These are phyloP conservation scores for Fusarium haematococcum DNA, from an alignment of 2,329 filamentous ascomycete species.

Conservation along the genomic window DNA sequence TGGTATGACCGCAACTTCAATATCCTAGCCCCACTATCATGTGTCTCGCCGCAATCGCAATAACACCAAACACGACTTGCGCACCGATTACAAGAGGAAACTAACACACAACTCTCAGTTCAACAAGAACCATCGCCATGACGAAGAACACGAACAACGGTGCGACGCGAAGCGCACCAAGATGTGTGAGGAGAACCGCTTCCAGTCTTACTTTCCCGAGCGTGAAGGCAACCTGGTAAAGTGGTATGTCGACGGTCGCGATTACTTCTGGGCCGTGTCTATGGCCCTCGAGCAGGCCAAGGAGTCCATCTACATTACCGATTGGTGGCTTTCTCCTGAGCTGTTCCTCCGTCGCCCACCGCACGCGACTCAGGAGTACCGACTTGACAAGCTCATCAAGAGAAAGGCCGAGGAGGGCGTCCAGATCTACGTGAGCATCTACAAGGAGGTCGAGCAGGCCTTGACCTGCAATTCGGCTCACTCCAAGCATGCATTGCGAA, in stretches of 20 bases:
- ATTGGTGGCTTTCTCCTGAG: slow-evolving; percentile 97
- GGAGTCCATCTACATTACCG: slow-evolving; percentile 94
- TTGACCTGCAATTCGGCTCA: slow-evolving; percentile 93
- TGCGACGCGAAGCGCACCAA: slow-evolving; percentile 84
- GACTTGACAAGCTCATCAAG: slow-evolving; percentile 88
- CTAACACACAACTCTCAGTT: slow-evolving; percentile 58
- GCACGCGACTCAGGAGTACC: slow-evolving; percentile 84
- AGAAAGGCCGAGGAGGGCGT: slow-evolving; percentile 91
- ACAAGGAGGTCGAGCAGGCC: slow-evolving; percentile 86
- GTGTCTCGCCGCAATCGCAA: background rate
- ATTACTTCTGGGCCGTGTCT: slow-evolving; percentile 96
- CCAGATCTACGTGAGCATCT: slow-evolving; percentile 93
- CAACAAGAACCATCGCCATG: slow-evolving; percentile 91
- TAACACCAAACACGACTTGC: background rate
- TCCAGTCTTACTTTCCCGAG: slow-evolving; percentile 90
- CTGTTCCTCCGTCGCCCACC: slow-evolving; percentile 88
- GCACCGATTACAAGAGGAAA: background rate
- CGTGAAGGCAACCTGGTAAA: slow-evolving; percentile 88
- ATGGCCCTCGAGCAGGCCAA: slow-evolving; percentile 89
- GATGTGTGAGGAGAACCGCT: slow-evolving; percentile 81
- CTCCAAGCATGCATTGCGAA: slow-evolving; percentile 75
- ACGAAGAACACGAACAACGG: slow-evolving; percentile 88
- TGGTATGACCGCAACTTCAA: slow-evolving; percentile 56
- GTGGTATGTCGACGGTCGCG: slow-evolving; percentile 96
- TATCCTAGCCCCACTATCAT: background rate